These are phyloP conservation scores for Pseudocercospora fuligena DNA, from an alignment of 2,329 filamentous ascomycete species.

Conservation along the genomic window DNA sequence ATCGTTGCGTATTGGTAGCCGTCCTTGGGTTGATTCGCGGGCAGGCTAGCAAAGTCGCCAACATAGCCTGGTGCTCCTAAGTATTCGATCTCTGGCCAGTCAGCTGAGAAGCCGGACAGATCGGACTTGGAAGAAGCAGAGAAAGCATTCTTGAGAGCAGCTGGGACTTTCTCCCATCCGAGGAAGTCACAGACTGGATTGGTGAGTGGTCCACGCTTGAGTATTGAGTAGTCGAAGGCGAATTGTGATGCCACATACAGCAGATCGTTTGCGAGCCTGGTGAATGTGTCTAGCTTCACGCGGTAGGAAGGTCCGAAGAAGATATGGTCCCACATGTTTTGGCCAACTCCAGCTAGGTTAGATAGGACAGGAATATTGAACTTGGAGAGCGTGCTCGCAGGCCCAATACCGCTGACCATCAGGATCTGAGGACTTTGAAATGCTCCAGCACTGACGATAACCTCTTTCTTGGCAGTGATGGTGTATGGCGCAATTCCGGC, in stretches of 20 bases:
- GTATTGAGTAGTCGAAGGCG: constrained; percentile 22
- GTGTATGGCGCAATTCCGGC: constrained; percentile 14
- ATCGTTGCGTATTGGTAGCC: constrained; percentile 42
- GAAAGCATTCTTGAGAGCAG: constrained; percentile 21
- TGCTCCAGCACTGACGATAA: constrained; percentile 57
- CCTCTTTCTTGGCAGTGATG: constrained; percentile 45
- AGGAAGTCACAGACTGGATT: constrained; percentile 28
- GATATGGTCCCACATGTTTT: constrained; percentile 66
- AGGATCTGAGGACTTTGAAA: constrained; percentile 70
- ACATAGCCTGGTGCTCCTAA: constrained; percentile 20
- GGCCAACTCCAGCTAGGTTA: constrained; percentile 66
- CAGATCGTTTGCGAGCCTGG: constrained; percentile 25
- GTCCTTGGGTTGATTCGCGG: constrained; percentile 34
- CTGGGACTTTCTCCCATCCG: constrained; percentile 31
- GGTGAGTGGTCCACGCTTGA: constrained; percentile 21
- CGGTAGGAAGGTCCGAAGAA: constrained; percentile 42
- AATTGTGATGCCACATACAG: constrained; percentile 20
- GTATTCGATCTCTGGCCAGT: constrained; percentile 34
- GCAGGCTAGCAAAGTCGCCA: constrained; percentile 3
- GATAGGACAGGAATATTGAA: constrained; percentile 59
- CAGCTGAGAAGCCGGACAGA: constrained; percentile 25
- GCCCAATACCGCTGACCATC: constrained; percentile 67
- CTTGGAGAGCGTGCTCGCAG: constrained; percentile 52
- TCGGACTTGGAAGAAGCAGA: constrained; percentile 14
- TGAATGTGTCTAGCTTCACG: constrained; percentile 33